Base-by-base conservation (phyloP, 2,329 filamentous ascomycete genomes). In the Venturiaceae sp. region DNA sequence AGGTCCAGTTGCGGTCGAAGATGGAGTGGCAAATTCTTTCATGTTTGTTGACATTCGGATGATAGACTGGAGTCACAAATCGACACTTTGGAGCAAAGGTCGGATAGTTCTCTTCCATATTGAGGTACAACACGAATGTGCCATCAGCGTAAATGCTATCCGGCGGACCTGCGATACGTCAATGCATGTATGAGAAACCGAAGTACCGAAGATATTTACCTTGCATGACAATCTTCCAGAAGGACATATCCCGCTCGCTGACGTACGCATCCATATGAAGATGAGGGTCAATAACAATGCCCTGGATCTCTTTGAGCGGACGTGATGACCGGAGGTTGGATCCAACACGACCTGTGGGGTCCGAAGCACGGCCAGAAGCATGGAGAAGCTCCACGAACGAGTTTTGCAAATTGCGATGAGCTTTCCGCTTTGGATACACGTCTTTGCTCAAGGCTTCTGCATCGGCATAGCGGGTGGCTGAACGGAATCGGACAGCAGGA, bases 201-300 rank as follows among this genome's bases (percentile, higher is more conserved):
- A n/a, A n/a, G n/a, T n/a, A n/a, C n/a, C n/a, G n/a, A n/a, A n/a
- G n/a, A n/a, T n/a, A n/a, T n/a, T n/a, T n/a, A n/a, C n/a, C 72
- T 53, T 66, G 59, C 64, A 75, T 71, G 8, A 72, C 68, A 6
- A 74, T 62, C 60, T 75, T 74, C 71, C 69, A 74, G 63, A 75
- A 72, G 1, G 62, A 64, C 60, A 74, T 69, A 58, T 75, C 71
- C 28, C 62, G 61, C 57, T 74, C 71, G 23, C 65, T 70, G 28
- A 75, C 67, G 59, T 72, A 75, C 34, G 74, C 61, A 52, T 75
- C 72, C 54, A 71, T 72, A 26, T 64, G 64, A 4, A 67, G 66
- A 53, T 73, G 67, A 3, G 61, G 59, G 23, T 66, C 64, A 2
- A 61, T 60, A 6, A 64, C 64, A 14, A 71, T 69, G 30, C 66